Evolutionary conservation across 1,284 basidiomycete genomes (phyloP), one percentile per base, ranked within the genome.

Genomic region (Kalmanozyma brasiliensis): DNA sequence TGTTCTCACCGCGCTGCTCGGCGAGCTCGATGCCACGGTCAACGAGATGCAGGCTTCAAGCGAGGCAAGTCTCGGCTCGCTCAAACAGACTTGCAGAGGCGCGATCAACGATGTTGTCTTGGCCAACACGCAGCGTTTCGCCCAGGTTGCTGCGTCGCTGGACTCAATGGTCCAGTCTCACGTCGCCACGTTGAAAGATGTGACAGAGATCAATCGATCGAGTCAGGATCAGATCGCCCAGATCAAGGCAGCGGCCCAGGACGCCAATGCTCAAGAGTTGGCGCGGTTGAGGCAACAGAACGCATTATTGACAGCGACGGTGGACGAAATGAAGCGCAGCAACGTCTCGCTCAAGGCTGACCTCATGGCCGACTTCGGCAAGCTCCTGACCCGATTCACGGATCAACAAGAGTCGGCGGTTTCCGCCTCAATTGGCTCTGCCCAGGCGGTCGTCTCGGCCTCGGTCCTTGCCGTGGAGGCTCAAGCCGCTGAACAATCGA

Each of bases 211-310:
- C 63, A 84, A 90, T 43, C 83, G 86, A 7, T n/a, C 19, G 10
- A 55, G 55, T n/a, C 47, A 36, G 23, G 36, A 64, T 11, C 46
- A 47, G 49, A 44, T 75, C 14, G 81, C 84, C 0, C 88, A 91
- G 77, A 84, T 85, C 29, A 84, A 86, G 49, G 83, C 86, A 10
- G 80, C 88, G 4, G 81, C 83, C 20, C 85, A 87, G 49, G 85
- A 87, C 4, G 87, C 87, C 56, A 76, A 83, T 5, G 79, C 88
- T 30, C 85, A 87, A 0, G 66, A 84, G 84, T 86, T 91, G 30
- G 78, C 83, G 1, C 87, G 88, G 22, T 84, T 95, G 19, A 86
- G 86, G 59, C 84, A 87, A 44, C 92, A 94, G 79, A 94, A 94
- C 75, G 84, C 85, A n/a, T 82, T 86, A 1, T 85, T 96, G 26